These are phyloP conservation scores for Meira nashicola DNA, from an alignment of 1,284 basidiomycete genomes.

Conservation along the genomic window DNA sequence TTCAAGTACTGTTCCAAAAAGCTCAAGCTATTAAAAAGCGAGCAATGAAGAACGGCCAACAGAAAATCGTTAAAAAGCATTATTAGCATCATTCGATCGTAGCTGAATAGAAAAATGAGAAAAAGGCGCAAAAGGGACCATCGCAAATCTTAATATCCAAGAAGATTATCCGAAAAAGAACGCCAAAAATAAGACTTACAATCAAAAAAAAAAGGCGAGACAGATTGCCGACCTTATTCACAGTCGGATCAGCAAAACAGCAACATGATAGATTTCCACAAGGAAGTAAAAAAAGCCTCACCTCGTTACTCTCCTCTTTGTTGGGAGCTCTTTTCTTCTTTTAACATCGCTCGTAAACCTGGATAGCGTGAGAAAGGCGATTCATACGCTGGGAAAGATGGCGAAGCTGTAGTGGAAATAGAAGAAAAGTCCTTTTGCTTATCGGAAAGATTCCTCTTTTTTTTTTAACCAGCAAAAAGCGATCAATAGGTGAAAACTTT, in stretches of 20 bases:
- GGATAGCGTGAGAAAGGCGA: constrained; percentile 2
- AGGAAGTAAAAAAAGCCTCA: not conserved
- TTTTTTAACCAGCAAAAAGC: not conserved
- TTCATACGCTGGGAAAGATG: not conserved
- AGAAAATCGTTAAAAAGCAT: too few species aligned
- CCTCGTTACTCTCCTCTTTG: not conserved
- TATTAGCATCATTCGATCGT: too few species aligned
- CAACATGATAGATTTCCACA: not conserved
- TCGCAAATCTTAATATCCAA: not conserved
- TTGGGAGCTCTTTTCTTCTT: not conserved
- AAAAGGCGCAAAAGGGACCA: not conserved
- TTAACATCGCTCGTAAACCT: not conserved
- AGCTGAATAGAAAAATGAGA: too few species aligned
- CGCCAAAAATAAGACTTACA: not conserved
- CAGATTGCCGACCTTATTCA: too few species aligned
- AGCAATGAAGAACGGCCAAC: too few species aligned
- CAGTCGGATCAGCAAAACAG: not conserved
- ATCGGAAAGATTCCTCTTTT: not conserved
- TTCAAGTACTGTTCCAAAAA: too few species aligned
- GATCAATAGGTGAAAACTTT: not conserved
- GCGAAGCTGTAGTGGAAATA: not conserved
- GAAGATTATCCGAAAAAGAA: not conserved
- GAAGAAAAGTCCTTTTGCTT: not conserved
- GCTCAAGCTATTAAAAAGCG: too few species aligned
- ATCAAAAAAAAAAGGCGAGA: too few species aligned